Percentiles rank a stretch among this genome's conserved stretches.
Evolutionary conservation across 805 yeast species (phyloP).

Genomic region (Wickerhamomyces pijperi): DNA sequence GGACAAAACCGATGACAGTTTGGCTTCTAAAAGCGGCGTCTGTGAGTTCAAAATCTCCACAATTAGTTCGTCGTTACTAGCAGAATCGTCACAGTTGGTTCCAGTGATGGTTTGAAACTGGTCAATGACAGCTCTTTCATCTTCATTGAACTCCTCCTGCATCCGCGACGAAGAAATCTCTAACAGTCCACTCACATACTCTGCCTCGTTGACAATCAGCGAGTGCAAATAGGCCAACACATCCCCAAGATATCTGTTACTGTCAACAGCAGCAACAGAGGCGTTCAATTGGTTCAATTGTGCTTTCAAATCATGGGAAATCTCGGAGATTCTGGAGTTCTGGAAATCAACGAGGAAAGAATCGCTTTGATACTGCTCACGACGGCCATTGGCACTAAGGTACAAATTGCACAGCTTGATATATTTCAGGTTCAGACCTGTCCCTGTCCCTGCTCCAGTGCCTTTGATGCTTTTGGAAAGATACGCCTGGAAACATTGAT

Average conservation of each 20-base stretch:
- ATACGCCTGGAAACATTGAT: constrained; percentile 44
- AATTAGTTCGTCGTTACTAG: constrained; percentile 7
- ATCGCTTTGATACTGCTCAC: constrained; percentile 39
- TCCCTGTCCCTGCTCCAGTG: too few species aligned
- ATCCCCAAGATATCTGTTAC: constrained; percentile 76
- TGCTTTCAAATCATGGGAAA: constrained; percentile 55
- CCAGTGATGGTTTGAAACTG: neutral
- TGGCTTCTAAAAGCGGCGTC: constrained; percentile 5
- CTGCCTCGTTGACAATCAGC: constrained; percentile 78
- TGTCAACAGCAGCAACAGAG: constrained; percentile 69
- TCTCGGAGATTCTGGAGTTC: constrained; percentile 52
- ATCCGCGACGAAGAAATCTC: constrained; percentile 22
- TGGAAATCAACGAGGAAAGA: constrained; percentile 52
- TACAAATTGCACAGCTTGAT: constrained; percentile 24
- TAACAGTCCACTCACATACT: constrained; percentile 56
- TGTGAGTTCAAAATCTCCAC: constrained; percentile 22
- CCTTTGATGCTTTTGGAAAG: constrained; percentile 20
- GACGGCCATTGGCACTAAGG: constrained; percentile 30
- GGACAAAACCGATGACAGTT: neutral
- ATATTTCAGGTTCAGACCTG: constrained; percentile 5
- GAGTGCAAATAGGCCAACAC: constrained; percentile 82
- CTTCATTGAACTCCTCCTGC: constrained; percentile 1
- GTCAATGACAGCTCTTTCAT: constrained; percentile 1
- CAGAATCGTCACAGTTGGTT: neutral
- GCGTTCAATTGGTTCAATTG: constrained; percentile 36